phyloP scores from a whole-genome alignment of 768 basidiomycete species.

The Leccinum subtestaceum region DNA sequence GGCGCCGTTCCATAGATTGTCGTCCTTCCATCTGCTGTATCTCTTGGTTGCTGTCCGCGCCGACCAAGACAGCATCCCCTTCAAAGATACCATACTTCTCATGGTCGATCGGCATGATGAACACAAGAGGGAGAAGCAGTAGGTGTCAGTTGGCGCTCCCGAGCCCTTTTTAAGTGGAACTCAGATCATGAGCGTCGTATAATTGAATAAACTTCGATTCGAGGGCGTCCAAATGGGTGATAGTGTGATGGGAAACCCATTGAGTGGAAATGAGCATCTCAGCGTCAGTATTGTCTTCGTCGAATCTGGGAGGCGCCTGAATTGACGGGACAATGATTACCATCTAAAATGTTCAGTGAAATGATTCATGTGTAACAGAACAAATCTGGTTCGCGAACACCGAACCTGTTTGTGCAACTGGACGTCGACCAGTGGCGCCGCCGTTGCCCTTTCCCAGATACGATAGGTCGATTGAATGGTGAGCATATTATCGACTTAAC shows the following conservation, averaged over 20 bases:
- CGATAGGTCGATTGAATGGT: background rate
- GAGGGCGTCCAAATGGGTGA: background rate
- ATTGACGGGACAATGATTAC: background rate
- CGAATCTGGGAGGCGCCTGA: background rate
- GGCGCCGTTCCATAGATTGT: background rate
- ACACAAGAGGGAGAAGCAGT: background rate
- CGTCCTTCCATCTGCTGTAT: background rate
- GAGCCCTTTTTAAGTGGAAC: background rate
- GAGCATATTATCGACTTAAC: no score
- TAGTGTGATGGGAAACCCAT: background rate
- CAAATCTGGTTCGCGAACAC: background rate
- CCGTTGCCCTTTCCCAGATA: background rate
- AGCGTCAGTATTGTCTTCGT: background rate
- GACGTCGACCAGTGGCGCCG: background rate
- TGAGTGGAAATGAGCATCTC: background rate
- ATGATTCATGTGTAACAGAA: background rate
- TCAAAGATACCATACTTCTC: background rate
- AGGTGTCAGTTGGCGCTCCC: background rate
- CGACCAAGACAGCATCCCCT: background rate
- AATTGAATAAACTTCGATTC: background rate
- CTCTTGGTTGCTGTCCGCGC: background rate
- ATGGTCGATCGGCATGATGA: background rate
- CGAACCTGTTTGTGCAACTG: background rate
- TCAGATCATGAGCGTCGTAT: background rate
- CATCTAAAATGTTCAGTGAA: background rate